Base-by-base conservation (phyloP, 345 rosid genomes). In the Kernera saxatilis region DNA sequence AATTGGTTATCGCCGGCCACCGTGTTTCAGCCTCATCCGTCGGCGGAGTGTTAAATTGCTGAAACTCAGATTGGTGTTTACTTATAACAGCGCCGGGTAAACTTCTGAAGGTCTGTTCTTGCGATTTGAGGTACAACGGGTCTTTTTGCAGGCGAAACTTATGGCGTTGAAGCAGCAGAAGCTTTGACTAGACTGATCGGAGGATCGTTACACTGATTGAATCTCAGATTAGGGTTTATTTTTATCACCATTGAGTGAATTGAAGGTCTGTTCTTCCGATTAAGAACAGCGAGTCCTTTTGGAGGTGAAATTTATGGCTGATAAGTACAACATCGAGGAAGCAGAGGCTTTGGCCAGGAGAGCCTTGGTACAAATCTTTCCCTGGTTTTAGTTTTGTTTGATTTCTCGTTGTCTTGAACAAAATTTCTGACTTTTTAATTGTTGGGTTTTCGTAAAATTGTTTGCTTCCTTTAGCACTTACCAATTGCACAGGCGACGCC, bases 401-500 rank as follows among this genome's bases (percentile, higher is more conserved):
- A 21, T 21, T 41, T 46, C 22, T 68, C 21, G 11, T 8, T 1
- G 0, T 17, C 0, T 29, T 58, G 9, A n/a, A n/a, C n/a, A 11
- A 67, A 25, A 11, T 6, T 48, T 52, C 39, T 1, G 60, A 58
- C 5, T 64, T 29, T 59, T 56, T 61, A 35, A 15, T 43, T 39
- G 26, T 8, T 70, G 43, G 43, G 32, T 41, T 52, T 52, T 51
- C 43, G 18, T 37, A 10, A 27, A 57, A 22, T 51, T 72, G 43
- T 30, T 39, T 67, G 64, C 19, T 66, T 19, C 19, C 23, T 81
- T 29, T 75, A 93, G 97, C 92, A 78, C 60, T 64, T 85, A 72
- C 98, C 97, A 3, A 85, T 89, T 66, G 30, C 82, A 44, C 97
- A 93, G 74, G 88, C 97, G 1, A 86, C 81, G 32, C 96, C 92